These are phyloP conservation scores for Torulaspora franciscae DNA, from an alignment of 805 yeast genomes.

Conservation along the genomic window DNA sequence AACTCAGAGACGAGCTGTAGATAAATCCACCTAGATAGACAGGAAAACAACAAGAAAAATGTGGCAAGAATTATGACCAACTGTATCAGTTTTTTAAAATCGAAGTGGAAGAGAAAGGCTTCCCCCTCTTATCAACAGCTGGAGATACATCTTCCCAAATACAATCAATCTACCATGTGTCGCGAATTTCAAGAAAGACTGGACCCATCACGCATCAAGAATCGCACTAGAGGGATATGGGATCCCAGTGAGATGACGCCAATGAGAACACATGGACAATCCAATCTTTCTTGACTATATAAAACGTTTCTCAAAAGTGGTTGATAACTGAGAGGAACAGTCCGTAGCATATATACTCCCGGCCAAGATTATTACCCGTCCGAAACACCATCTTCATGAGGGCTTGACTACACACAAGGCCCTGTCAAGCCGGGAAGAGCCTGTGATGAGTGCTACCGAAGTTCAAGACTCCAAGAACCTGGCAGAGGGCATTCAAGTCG, in stretches of 20 bases:
- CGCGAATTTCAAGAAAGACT: constrained; percentile 7
- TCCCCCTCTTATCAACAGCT: constrained; percentile 34
- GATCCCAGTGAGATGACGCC: constrained; percentile 29
- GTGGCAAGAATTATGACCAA: constrained; percentile 38
- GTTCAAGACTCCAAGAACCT: too few species aligned
- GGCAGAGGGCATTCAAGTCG: too few species aligned
- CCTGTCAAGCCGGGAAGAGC: not conserved
- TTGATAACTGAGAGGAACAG: not conserved
- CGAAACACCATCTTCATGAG: not conserved
- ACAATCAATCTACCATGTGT: constrained; percentile 28
- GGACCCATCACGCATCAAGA: constrained; percentile 26
- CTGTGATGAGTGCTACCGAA: not conserved
- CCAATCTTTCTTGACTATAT: constrained; percentile 4
- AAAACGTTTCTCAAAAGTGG: not conserved
- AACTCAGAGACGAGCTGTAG: constrained; percentile 24
- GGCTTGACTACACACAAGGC: not conserved
- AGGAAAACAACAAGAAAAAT: constrained; percentile 12
- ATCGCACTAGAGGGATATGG: constrained; percentile 15
- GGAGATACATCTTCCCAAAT: constrained; percentile 37
- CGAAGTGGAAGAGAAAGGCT: constrained; percentile 33
- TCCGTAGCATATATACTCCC: not conserved
- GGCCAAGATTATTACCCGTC: not conserved
- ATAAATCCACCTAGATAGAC: constrained; percentile 6
- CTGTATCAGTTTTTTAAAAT: constrained; percentile 30
- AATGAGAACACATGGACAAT: constrained; percentile 29